Conservation (phyloP, 306 rosid species). For the Hippophae gyantsensis region DNA sequence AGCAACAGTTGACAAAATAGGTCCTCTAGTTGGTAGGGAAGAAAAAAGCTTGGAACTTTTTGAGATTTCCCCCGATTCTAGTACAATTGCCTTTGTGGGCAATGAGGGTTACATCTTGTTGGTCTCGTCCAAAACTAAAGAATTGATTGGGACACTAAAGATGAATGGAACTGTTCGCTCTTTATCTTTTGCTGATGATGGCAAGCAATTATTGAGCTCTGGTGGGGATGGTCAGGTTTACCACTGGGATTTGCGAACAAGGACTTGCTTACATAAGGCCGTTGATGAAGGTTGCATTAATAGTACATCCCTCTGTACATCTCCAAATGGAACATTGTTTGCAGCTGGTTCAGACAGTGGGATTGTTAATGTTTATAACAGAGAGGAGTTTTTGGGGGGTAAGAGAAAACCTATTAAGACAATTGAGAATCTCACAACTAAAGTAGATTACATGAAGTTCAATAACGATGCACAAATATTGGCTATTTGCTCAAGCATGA, state of each 20-base stretch:
- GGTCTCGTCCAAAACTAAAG: constrained; percentile 78
- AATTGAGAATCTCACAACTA: constrained; percentile 43
- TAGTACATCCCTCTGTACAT: constrained; percentile 40
- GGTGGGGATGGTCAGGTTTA: constrained; percentile 93
- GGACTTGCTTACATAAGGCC: constrained; percentile 61
- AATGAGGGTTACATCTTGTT: constrained; percentile 89
- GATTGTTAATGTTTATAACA: constrained; percentile 43
- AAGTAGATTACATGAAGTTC: constrained; percentile 47
- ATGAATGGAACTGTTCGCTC: constrained; percentile 85
- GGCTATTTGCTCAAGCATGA: constrained; percentile 64
- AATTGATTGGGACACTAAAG: constrained; percentile 71
- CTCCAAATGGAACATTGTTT: constrained; percentile 38
- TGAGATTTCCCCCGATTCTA: constrained; percentile 84
- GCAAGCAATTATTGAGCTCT: constrained; percentile 55
- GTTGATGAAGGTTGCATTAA: constrained; percentile 52
- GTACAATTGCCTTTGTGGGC: constrained; percentile 69
- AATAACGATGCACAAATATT: constrained; percentile 46
- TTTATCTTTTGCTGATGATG: constrained; percentile 67
- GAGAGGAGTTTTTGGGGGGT: constrained; percentile 52
- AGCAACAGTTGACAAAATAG: constrained; percentile 63
- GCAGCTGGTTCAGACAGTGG: constrained; percentile 61
- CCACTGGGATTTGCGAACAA: constrained; percentile 89
- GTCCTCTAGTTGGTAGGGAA: constrained; percentile 89
- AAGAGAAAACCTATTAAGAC: constrained; percentile 48
- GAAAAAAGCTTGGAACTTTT: constrained; percentile 87